Conservation (phyloP, 306 rosid genomes). For the Ormosia emarginata region DNA sequence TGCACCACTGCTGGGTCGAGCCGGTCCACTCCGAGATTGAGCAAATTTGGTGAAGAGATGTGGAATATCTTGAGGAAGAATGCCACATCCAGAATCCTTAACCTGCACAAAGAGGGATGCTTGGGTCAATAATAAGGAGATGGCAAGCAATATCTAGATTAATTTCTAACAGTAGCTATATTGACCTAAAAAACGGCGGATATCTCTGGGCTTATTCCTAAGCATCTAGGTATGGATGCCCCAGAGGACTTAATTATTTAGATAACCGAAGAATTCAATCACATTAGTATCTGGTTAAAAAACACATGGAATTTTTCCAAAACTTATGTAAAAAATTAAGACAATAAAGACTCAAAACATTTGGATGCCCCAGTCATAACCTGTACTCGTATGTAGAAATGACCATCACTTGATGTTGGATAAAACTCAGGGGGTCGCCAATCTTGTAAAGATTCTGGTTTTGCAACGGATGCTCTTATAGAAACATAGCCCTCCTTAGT, state of each 20-base stretch:
- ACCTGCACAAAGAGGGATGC: slow-evolving; percentile 52
- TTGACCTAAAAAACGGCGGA: background rate
- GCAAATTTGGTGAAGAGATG: slow-evolving; percentile 72
- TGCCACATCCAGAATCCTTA: slow-evolving; percentile 89
- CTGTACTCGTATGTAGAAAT: slow-evolving; percentile 75
- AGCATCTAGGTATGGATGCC: slow-evolving; percentile 5
- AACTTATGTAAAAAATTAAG: background rate
- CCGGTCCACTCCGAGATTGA: slow-evolving; percentile 55
- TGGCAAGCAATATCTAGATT: background rate
- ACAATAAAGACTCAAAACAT: background rate
- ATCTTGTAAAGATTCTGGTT: slow-evolving; percentile 72
- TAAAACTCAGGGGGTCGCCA: slow-evolving; percentile 72
- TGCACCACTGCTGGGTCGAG: slow-evolving; percentile 46
- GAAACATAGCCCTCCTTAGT: slow-evolving; percentile 83
- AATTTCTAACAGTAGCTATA: background rate
- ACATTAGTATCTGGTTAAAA: background rate
- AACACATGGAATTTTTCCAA: background rate
- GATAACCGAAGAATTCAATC: background rate
- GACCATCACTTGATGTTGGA: slow-evolving; percentile 62
- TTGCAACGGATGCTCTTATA: slow-evolving; percentile 68
- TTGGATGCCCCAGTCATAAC: slow-evolving; percentile 28
- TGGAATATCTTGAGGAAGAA: slow-evolving; percentile 71
- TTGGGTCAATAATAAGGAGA: background rate
- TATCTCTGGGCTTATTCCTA: background rate
- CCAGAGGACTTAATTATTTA: background rate